Conservation (phyloP, 1,284 basidiomycete genomes). For the Cutaneotrichosporon cutaneum region DNA sequence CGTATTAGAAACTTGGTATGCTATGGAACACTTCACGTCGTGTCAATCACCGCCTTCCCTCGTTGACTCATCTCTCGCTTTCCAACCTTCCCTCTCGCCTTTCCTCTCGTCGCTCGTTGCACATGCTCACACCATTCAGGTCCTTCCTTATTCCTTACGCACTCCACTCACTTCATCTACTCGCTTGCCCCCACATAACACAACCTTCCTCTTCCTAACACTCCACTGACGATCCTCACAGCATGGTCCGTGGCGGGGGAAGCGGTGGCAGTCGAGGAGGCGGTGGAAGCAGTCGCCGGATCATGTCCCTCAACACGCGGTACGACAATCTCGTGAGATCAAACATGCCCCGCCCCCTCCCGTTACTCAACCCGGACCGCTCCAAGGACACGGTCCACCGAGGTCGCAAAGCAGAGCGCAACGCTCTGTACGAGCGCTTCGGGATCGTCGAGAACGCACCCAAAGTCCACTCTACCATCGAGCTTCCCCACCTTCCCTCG, state of each 20-base stretch:
- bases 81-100: background rate
- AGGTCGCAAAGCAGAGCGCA: background rate
- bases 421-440: constrained; percentile 7
- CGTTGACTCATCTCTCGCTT: background rate
- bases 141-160: background rate
- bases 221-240: background rate
- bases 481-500: background rate
- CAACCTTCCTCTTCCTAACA: background rate
- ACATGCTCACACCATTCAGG: background rate
- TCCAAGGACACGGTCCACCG: background rate
- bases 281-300: background rate
- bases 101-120: background rate
- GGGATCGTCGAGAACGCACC: background rate
- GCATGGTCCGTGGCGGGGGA: background rate
- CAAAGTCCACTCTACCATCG: background rate
- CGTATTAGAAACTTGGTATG: too few relatives aligned
- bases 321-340: background rate
- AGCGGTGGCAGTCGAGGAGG: background rate
- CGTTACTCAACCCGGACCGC: background rate
- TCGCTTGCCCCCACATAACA: background rate
- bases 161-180: background rate
- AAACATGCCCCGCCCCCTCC: background rate
- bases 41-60: too few relatives aligned
- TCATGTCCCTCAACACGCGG: background rate
- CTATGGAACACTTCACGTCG: too few relatives aligned